A percentile compares a stretch with the other conserved stretches of the same genome.
phyloP scores from a whole-genome alignment of 768 basidiomycete genomes.

The Strobilomyces dryophilus region DNA sequence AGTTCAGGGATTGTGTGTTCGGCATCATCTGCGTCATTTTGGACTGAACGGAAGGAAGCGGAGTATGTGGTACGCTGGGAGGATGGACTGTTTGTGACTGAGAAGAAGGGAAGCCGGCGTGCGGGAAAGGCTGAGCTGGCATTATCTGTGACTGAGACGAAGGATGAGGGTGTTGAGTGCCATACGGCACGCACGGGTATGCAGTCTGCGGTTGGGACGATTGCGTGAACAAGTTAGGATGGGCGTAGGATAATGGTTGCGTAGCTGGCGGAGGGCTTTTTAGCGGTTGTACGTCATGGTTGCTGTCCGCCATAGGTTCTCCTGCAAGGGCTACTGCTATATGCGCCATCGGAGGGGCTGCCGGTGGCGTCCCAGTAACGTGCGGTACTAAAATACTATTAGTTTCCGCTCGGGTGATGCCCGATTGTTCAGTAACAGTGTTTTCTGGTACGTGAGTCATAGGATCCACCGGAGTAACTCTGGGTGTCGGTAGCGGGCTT shows the following conservation, averaged over 20 bases:
- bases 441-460: conserved; percentile 10
- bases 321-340: neutral
- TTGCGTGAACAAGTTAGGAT: conserved; percentile 10
- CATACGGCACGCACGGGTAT: conserved; percentile 9
- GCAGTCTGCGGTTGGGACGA: conserved; percentile 19
- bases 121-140: conserved; percentile 17
- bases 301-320: conserved; percentile 1
- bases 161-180: conserved; percentile 16
- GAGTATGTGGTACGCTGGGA: conserved; percentile 8
- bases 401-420: neutral
- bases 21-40: conserved; percentile 11
- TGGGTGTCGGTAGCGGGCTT: conserved; percentile 61
- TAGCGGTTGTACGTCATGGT: neutral
- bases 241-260: conserved; percentile 12
- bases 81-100: conserved; percentile 13
- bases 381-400: neutral
- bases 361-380: neutral
- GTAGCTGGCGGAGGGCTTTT: conserved; percentile 1
- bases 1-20: conserved; percentile 8
- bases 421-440: conserved; percentile 1
- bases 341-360: neutral
- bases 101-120: conserved; percentile 10
- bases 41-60: conserved; percentile 15
- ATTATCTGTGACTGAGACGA: conserved; percentile 17
- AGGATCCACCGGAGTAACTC: conserved; percentile 47